A percentile compares a stretch with the other conserved stretches of the same genome.
Conservation (phyloP, 768 basidiomycete species). For the Tubosaeta brunneosetosa region DNA sequence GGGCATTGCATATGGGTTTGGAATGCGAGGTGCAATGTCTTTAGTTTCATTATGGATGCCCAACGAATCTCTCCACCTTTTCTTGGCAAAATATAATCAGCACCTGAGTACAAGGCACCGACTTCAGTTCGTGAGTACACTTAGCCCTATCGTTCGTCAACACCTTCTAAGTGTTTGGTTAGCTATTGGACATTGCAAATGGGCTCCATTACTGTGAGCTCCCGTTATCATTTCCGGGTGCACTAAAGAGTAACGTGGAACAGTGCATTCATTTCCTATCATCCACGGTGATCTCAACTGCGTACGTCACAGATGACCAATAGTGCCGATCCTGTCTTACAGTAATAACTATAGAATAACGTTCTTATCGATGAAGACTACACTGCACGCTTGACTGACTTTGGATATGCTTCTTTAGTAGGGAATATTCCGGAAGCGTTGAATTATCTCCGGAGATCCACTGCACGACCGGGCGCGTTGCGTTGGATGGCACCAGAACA, state of each 20-base stretch:
- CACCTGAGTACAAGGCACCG: neutral
- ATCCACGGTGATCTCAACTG: slow-evolving; percentile 17
- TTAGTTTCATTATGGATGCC: slow-evolving; percentile 32
- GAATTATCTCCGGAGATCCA: slow-evolving; percentile 17
- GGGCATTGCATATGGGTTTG: slow-evolving; percentile 25
- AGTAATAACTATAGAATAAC: slow-evolving; percentile 10
- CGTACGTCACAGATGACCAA: slow-evolving; percentile 2
- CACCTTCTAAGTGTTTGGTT: too few species aligned
- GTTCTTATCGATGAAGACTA: slow-evolving; percentile 15
- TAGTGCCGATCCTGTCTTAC: neutral
- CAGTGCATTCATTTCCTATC: slow-evolving; percentile 14
- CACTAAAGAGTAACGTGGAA: neutral
- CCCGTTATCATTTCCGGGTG: neutral
- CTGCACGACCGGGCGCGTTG: slow-evolving; percentile 30
- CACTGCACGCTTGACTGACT: slow-evolving; percentile 40
- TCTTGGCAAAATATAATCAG: slow-evolving; percentile 7
- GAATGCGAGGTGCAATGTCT: slow-evolving; percentile 16
- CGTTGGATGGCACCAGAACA: slow-evolving; percentile 41
- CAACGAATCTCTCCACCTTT: slow-evolving; percentile 21
- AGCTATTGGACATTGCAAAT: slow-evolving; percentile 13
- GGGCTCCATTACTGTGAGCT: slow-evolving; percentile 15
- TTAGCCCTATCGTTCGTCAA: too few species aligned
- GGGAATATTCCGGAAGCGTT: slow-evolving; percentile 5
- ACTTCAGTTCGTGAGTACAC: slow-evolving; percentile 13
- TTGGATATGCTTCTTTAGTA: slow-evolving; percentile 34